Evolutionary conservation across 1,284 basidiomycete species (phyloP), one percentile per base, ranked within the genome.

Genomic region (Anthracocystis walkeri): DNA sequence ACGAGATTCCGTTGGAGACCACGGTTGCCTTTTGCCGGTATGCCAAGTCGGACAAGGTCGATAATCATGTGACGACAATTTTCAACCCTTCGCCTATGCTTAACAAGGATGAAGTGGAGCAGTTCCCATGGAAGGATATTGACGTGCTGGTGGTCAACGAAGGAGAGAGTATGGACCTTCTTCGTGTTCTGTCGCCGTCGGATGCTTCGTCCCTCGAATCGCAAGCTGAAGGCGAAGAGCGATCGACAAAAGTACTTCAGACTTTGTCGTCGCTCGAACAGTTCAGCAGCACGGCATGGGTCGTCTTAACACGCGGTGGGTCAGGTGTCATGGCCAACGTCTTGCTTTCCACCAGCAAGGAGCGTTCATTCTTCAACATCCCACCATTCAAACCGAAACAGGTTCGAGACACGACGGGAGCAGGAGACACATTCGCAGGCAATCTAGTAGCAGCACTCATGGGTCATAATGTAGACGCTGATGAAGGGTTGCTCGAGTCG

Each of bases 51-150:
- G 35, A 57, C 14, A 44, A 55, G 11, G 53, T 51, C 3, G 50
- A 42, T 12, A 59, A 58, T 27, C 58, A 63, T 41, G 65, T 78
- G 0, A 68, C 65, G 33, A 55, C 76, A 50, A 61, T 89, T n/a
- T 88, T 88, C 84, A 90, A 90, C 78, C 89, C 89, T 0, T 87
- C 87, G 0, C 89, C 89, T 6, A 89, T 90, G 87, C 87, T 87
- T 2, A 77, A 82, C 1, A 44, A 63, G 1, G 70, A 73, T 0
- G 84, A 88, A 62, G 83, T 89, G 18, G 75, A 77, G 6, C 49
- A 73, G 0, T 88, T 89, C 75, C 86, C 86, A 0, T 89, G 88
- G 89, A 55, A 59, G 0, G 50, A 74, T 20, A 77, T 89, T 8
- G 85, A 86, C 31, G 88, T 88, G 85, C 82, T 89, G 23, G 84